Evolutionary conservation across 106 monocot species (phyloP).

Genomic region (Amphibolis antarctica): DNA sequence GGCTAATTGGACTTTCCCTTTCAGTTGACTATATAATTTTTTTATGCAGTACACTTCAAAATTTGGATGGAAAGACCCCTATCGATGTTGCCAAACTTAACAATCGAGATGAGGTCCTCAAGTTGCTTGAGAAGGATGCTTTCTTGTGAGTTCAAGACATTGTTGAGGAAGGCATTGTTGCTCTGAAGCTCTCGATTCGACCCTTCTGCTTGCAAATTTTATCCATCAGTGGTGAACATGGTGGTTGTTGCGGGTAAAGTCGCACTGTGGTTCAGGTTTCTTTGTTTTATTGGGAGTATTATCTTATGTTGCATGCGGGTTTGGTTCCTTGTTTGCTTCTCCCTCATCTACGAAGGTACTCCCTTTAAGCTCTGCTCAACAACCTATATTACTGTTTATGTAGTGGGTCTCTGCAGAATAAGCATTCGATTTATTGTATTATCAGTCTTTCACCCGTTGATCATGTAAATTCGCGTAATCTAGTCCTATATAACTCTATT

Average conservation of each 20-base stretch:
- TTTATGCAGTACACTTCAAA: conserved; percentile 67
- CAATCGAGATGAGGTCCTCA: conserved; percentile 85
- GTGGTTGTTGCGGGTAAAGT: not conserved
- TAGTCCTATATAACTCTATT: no score
- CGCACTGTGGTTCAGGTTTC: not conserved
- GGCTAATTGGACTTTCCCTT: not conserved
- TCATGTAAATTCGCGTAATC: not conserved
- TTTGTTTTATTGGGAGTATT: not conserved
- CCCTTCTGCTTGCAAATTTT: not conserved
- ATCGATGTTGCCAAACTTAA: conserved; percentile 95
- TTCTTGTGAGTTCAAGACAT: conserved; percentile 39
- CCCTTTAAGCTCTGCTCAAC: not conserved
- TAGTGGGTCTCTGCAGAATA: not conserved
- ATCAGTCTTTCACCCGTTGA: not conserved
- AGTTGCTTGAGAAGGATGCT: conserved; percentile 91
- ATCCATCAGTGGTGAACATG: not conserved
- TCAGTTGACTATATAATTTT: not conserved
- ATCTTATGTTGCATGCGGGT: not conserved
- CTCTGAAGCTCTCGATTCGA: not conserved
- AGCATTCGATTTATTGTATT: no score
- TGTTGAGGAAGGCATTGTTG: not conserved
- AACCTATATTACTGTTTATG: not conserved
- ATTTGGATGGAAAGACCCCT: conserved; percentile 88
- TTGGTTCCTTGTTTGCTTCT: not conserved
- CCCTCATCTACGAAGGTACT: not conserved